Base-by-base conservation (phyloP, 805 yeast species). In the Cyberlindnera lachancei region DNA sequence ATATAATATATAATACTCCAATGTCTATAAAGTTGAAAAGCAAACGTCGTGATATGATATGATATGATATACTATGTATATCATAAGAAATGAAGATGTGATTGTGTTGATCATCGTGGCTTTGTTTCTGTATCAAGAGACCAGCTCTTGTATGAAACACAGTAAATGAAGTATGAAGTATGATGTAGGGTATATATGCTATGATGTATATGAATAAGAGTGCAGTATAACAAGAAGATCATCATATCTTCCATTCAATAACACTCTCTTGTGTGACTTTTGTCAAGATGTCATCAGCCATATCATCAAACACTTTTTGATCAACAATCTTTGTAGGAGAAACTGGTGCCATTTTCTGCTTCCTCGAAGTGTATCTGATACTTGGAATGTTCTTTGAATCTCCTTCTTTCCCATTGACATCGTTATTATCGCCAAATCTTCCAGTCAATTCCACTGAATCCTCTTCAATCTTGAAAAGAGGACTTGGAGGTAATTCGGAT, bases 281-380 rank as follows among this genome's bases (percentile, higher is more conserved):
- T 4, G 37, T 31, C 24, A 50, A 16, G 10, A 50, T 50, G n/a
- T 29, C 38, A 18, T 48, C 49, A 3, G 55, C 55, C 22, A 50
- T 44, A 12, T 44, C 42, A 32, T 50, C 55, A 23, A 41, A 42
- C 14, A 38, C 23, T 15, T 40, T 31, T 5, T 45, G 42, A n/a
- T 42, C 40, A n/a, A 13, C 8, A n/a, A 23, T 18, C 18, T 23
- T 30, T 9, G 32, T 30, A 9, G 27, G 22, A 15, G 27, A 17
- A 6, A 23, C 5, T 6, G 31, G 19, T 5, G 13, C 27, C 4
- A 19, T 15, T 21, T 36, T 35, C 15, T 29, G 35, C 31, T 27
- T 38, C 11, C 28, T 12, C 7, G 31, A 9, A 18, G 27, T 26
- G 30, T 40, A 36, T n/a, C 27, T 26, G 21, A 29, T 27, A 28